Evolutionary conservation across 192 early-diverging fungal species (phyloP), one percentile per base, ranked within the genome.

Genomic region (Umbelopsis sp.): DNA sequence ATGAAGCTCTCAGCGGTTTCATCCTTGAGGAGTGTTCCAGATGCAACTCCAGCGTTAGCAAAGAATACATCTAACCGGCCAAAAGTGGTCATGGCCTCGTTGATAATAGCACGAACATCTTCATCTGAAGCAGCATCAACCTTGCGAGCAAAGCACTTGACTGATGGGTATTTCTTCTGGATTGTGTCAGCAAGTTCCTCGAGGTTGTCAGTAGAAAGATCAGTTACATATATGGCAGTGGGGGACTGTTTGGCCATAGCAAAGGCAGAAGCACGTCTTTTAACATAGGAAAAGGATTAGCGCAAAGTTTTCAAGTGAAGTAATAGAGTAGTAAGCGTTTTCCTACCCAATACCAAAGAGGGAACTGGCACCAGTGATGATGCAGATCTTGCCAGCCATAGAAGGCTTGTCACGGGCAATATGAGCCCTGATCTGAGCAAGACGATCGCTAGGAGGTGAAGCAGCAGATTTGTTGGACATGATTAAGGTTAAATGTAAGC

Each of bases 21-120:
- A 62, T 81, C 66, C 20, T 77, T 69, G 25, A 83, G 51, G 51
- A 36, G 74, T 2, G 54, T 26, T 34, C 68, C 72, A 6, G 71
- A 66, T 12, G 76, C 81, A 21, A 78, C 68, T 54, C 82, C 84
- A 20, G 84, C 84, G 72, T 86, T 86, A 22, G 84, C 84, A 47
- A 86, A 85, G 41, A 87, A 86, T n/a, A 86, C 84, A 71, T 86
- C 84, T 17, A 86, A 41, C 25, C 84, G 54, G 20, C 84, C 84
- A 65, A 80, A 86, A 6, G 53, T 68, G 12, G 51, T 56, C 49
- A 86, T 65, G 7, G 79, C 82, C 25, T 80, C 76, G 0, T 85
- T 45, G n/a, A 85, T 51, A 26, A 85, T 34, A 9, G 16, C 43
- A 26, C 75, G 67, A 9, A 86, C 80, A 32, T 47, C 80, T 10